phyloP scores from a whole-genome alignment of 371 early-diverging fungal species.

The Actinomortierella wolfii region DNA sequence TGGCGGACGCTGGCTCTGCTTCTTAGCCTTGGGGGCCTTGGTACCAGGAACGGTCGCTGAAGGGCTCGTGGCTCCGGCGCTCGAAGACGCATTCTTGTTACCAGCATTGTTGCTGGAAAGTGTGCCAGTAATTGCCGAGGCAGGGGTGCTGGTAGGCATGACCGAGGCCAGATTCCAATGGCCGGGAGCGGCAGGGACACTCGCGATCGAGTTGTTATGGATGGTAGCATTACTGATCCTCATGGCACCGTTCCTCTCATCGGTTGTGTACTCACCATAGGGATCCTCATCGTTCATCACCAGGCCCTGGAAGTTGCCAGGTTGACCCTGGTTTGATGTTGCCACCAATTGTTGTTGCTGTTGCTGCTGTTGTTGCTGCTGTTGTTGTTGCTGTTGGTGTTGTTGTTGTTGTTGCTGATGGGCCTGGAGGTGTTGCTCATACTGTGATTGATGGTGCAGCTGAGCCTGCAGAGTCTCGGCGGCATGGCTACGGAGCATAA shows the following conservation, averaged over 20 bases:
- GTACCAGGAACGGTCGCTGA: constrained; percentile 14
- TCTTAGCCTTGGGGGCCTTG: constrained; percentile 36
- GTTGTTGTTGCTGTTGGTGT: constrained; percentile 17
- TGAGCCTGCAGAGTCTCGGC: too few relatives aligned
- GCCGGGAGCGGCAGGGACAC: too few relatives aligned
- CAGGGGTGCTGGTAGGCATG: neutral
- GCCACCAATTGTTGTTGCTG: constrained; percentile 15
- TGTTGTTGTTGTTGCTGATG: constrained; percentile 30
- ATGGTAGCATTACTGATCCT: too few relatives aligned
- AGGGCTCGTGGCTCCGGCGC: neutral
- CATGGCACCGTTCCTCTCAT: neutral
- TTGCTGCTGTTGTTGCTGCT: constrained; percentile 18
- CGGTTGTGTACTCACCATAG: constrained; percentile 26
- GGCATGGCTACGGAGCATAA: too few relatives aligned
- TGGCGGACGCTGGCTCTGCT: constrained; percentile 52
- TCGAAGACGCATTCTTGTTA: neutral
- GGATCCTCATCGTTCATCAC: constrained; percentile 29
- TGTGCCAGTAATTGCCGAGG: neutral
- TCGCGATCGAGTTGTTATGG: too few relatives aligned
- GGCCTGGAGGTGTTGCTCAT: constrained; percentile 37
- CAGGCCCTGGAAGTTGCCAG: neutral
- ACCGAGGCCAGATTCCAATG: neutral
- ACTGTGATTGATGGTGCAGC: too few relatives aligned
- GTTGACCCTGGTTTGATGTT: constrained; percentile 1
- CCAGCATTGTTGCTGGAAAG: neutral